Evolutionary conservation across 192 early-diverging fungal species (phyloP).

Genomic region (Glomus cerebriforme): DNA sequence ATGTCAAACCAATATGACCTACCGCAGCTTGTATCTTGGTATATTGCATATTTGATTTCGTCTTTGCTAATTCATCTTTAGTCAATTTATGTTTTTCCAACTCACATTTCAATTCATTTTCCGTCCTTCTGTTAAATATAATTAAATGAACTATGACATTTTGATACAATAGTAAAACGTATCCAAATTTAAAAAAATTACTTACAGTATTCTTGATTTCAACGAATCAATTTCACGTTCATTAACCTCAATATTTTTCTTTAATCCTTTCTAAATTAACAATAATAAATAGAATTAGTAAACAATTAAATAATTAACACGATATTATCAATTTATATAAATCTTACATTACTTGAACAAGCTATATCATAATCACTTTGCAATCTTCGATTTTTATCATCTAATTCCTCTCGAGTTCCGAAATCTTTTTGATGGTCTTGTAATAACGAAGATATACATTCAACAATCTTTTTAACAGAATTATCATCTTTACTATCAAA

Average conservation of each 20-base stretch:
- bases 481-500: background rate
- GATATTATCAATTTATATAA: background rate
- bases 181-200: background rate
- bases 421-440: constrained; percentile 74
- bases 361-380: constrained; percentile 33
- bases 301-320: background rate
- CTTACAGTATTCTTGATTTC: background rate
- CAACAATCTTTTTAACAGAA: background rate
- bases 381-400: constrained; percentile 29
- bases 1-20: too few relatives aligned
- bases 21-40: constrained; percentile 55
- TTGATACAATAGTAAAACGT: background rate
- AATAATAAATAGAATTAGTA: background rate
- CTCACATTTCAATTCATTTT: constrained; percentile 39
- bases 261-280: constrained; percentile 20
- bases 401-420: constrained; percentile 21
- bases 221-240: constrained; percentile 32
- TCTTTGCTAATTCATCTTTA: constrained; percentile 51
- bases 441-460: constrained; percentile 41
- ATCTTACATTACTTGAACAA: background rate
- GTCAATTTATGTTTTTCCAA: constrained; percentile 39
- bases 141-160: constrained; percentile 19
- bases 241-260: constrained; percentile 3
- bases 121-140: background rate
- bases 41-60: constrained; percentile 52